Evolutionary conservation across 2,329 filamentous ascomycete species (phyloP).

Genomic region (Fonsecaea pugnacius): DNA sequence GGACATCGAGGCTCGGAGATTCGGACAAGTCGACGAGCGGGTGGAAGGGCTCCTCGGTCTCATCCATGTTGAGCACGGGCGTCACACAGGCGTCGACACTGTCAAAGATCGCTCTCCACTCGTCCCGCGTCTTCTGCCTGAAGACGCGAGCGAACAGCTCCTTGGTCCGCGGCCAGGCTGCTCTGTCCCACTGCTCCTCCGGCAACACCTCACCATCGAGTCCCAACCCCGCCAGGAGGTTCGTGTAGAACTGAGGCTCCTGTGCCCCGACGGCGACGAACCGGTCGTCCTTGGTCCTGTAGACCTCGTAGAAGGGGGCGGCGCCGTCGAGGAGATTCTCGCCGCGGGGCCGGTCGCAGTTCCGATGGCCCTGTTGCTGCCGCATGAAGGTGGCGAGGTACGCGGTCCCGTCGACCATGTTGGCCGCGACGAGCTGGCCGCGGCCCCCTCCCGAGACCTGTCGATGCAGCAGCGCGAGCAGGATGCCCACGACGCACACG

Average conservation of each 20-base stretch:
- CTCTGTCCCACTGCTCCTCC: conserved; percentile 59
- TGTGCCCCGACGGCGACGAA: conserved; percentile 86
- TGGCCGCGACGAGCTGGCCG: conserved; percentile 90
- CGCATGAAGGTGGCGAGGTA: conserved; percentile 80
- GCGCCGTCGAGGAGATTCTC: conserved; percentile 81
- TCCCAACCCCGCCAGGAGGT: conserved; percentile 68
- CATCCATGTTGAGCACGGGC: conserved; percentile 76
- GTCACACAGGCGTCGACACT: conserved; percentile 89
- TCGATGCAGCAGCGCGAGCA: conserved; percentile 70
- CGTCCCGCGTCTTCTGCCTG: conserved; percentile 66
- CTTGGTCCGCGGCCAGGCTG: conserved; percentile 69
- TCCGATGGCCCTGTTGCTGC: conserved; percentile 64
- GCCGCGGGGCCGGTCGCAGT: conserved; percentile 70
- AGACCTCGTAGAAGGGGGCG: conserved; percentile 85
- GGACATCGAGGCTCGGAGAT: conserved; percentile 70
- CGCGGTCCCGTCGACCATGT: conserved; percentile 88
- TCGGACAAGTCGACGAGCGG: conserved; percentile 58
- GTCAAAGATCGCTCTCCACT: conserved; percentile 87
- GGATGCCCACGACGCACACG: conserved; percentile 76
- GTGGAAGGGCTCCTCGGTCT: conserved; percentile 63
- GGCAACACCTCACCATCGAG: conserved; percentile 49
- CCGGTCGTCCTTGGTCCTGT: conserved; percentile 75
- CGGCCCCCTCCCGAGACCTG: conserved; percentile 63
- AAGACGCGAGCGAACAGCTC: conserved; percentile 66
- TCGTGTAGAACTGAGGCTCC: conserved; percentile 80